A percentile compares a stretch with the other conserved stretches of the same genome.
These are phyloP conservation scores for Fusarium duplospermum DNA, from an alignment of 2,329 filamentous ascomycete genomes.

Conservation along the genomic window DNA sequence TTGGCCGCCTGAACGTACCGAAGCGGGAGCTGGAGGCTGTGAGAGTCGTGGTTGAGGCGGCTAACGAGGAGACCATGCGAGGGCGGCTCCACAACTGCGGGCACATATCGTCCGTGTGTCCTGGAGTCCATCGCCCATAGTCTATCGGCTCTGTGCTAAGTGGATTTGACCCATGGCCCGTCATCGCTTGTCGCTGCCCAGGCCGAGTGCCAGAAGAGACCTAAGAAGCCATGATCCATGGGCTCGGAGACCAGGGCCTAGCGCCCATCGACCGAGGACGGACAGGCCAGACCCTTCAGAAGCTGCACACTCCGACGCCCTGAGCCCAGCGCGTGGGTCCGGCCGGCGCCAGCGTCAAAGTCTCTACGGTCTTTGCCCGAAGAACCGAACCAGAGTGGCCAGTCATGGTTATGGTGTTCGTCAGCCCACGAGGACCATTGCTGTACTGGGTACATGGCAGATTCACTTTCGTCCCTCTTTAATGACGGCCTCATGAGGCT, in stretches of 20 bases:
- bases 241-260: conserved; percentile 36
- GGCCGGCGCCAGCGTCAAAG: conserved; percentile 23
- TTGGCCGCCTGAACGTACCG: conserved; percentile 1
- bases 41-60: conserved; percentile 28
- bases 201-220: neutral
- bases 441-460: conserved; percentile 1
- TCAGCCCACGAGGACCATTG: conserved; percentile 37
- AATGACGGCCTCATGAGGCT: neutral
- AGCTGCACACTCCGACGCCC: conserved; percentile 20
- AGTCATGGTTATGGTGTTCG: conserved; percentile 41
- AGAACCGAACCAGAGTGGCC: conserved; percentile 27
- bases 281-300: conserved; percentile 28
- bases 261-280: conserved; percentile 23
- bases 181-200: conserved; percentile 3
- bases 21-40: conserved; percentile 14
- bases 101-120: conserved; percentile 17
- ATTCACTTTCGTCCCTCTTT: neutral
- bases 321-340: conserved; percentile 31
- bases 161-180: conserved; percentile 4
- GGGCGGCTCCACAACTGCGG: conserved; percentile 11
- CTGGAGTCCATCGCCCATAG: conserved; percentile 5
- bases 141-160: conserved; percentile 13
- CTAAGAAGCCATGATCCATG: conserved; percentile 20
- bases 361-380: conserved; percentile 37
- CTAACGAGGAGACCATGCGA: conserved; percentile 18